Conservation (phyloP, 202 grass and related monocot genomes). For the Brachypodium distachyon region DNA sequence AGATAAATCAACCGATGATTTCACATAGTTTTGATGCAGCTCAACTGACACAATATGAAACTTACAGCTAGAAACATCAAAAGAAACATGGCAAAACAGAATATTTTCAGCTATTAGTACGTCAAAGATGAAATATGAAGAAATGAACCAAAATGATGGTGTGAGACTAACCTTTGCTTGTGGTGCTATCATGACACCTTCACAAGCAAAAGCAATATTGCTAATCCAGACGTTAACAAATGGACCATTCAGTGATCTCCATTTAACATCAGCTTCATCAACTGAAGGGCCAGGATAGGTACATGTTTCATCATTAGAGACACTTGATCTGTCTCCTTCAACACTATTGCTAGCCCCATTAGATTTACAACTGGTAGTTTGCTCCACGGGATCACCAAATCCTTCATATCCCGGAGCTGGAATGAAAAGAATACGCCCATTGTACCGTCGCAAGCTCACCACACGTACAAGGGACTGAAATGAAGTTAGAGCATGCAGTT, state of each 20-base stretch:
- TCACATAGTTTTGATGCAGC: neutral
- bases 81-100: neutral
- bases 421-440: slow-evolving; percentile 60
- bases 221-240: slow-evolving; percentile 76
- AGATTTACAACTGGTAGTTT: slow-evolving; percentile 15
- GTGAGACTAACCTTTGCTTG: slow-evolving; percentile 58
- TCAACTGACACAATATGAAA: neutral
- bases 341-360: slow-evolving; percentile 7
- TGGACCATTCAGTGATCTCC: slow-evolving; percentile 79
- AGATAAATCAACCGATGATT: neutral
- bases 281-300: slow-evolving; percentile 48
- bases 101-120: neutral
- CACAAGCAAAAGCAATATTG: slow-evolving; percentile 64
- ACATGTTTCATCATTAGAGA: slow-evolving; percentile 18
- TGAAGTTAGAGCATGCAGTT: slow-evolving; percentile 3
- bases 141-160: neutral
- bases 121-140: neutral
- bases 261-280: slow-evolving; percentile 38
- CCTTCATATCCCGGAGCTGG: slow-evolving; percentile 84
- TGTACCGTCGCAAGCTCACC: slow-evolving; percentile 71
- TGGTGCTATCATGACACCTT: slow-evolving; percentile 66
- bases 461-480: slow-evolving; percentile 61
- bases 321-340: slow-evolving; percentile 13
- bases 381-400: slow-evolving; percentile 48
- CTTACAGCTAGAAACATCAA: neutral